Base-by-base conservation (phyloP, 2,329 filamentous ascomycete genomes). In the Colletotrichum echinochloae region DNA sequence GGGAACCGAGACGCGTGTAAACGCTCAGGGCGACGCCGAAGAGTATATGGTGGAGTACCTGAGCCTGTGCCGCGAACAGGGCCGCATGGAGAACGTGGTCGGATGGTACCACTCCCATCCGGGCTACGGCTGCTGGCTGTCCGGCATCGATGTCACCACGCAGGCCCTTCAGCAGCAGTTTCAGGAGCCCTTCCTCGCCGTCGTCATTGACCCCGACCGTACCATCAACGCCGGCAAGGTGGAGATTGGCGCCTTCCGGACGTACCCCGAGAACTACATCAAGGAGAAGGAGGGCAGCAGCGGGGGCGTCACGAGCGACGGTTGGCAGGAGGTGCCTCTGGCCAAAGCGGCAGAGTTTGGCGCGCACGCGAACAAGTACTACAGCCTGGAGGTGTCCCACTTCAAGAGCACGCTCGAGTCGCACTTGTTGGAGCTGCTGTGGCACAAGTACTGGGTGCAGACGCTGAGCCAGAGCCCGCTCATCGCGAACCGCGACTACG, bases 371-470 rank as follows among this genome's bases (percentile, higher is more conserved):
- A 93, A 89, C 79, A 90, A 92, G 65, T 99, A 99, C 84, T 99
- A 99, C 82, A 87, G 92, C 18, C 88, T 99, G 7, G 93, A 97
- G 72, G 93, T 98, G 18, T 94, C 94, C 39, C 94, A 97, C 81
- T 99, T 94, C 87, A 98, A 98, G 84, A 96, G 93, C 73, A 92
- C 92, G 0, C 90, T 99, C 35, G 96, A 99, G 81, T 88, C 91
- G 2, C 92, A 94, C 76, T 87, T 99, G 30, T 86, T 99, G 6
- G 94, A 97, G 77, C 88, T 94, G 61, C 86, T 99, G 37, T 98
- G 96, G 96, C 97, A 98, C 85, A 98, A 98, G 82, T 99, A 99
- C 85, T 97, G 94, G 96, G 95, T 98, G 41, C 93, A 97, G 78
- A 99, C 96, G 7, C 88, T 99, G 26, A 97, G 94, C 39, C 94